Evolutionary conservation across 257 asterid species (phyloP), one percentile per base, ranked within the genome.

Genomic region (Linaria vulgaris): DNA sequence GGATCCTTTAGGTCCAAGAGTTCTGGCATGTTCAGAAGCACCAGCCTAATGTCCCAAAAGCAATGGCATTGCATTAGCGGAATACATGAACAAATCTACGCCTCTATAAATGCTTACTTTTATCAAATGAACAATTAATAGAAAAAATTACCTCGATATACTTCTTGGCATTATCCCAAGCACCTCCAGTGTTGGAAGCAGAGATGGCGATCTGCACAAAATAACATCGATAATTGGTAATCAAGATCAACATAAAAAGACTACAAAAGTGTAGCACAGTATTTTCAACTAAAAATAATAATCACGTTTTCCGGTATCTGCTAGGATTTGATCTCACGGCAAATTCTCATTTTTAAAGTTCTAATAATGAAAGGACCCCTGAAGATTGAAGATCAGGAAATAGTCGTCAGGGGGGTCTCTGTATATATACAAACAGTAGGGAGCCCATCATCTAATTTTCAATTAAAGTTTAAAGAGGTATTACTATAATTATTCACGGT

Each of bases 1-100:
- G 5, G 88, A 82, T 22, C 88, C 88, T 50, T 82, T 82, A 0
- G 88, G 88, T 6, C 88, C 88, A 0, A 82, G 78, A 2, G 69
- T 54, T 8, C 69, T 72, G 5, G 88, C 85, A 45, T 82, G 88
- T 52, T 82, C 88, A 1, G 88, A 82, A 34, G 72, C 80, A 58
- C 85, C 88, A 1, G 88, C 88, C 88, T 82, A 27, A 49, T 2
- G 17, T 31, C 51, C 55, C 56, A 66, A 22, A 39, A 60, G 16
- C 64, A 43, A 14, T 19, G 19, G 21, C 31, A 13, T 7, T 11
- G 5, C 24, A 61, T 59, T 30, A 50, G 20, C 5, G 45, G 20
- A 7, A 49, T 49, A n/a, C 23, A 11, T 12, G 12, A 37, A 5
- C 6, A 27, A 6, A 27, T 27, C 34, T 27, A 27, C 6, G 3